These are phyloP conservation scores for Penicillium desertorum DNA, from an alignment of 495 filamentous ascomycete genomes.

Conservation along the genomic window DNA sequence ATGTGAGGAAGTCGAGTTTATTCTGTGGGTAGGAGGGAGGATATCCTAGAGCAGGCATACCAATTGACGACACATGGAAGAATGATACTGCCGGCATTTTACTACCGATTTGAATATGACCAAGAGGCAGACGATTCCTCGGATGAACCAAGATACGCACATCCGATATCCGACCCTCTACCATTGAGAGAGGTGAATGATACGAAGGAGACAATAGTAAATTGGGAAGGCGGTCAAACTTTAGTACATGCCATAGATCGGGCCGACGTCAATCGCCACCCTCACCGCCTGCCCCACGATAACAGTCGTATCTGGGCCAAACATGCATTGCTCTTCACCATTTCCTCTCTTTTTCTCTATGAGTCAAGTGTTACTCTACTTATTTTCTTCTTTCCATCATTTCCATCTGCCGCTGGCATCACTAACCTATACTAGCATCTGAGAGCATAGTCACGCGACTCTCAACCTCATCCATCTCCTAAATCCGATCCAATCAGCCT, in stretches of 20 bases:
- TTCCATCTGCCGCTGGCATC: not conserved
- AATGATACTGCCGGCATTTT: too few relatives aligned
- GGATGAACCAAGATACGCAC: too few relatives aligned
- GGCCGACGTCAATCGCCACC: constrained; percentile 16
- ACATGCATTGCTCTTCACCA: constrained; percentile 10
- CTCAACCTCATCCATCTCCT: constrained; percentile 2
- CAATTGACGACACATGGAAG: too few relatives aligned
- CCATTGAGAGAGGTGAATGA: too few relatives aligned
- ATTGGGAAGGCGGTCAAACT: too few relatives aligned
- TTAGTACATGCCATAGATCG: not conserved
- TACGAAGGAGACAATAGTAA: too few relatives aligned
- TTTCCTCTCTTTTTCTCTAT: constrained; percentile 3
- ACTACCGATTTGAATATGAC: too few relatives aligned
- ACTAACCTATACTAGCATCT: not conserved
- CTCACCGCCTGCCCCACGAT: constrained; percentile 25
- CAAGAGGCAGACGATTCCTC: too few relatives aligned
- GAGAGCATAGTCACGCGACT: constrained; percentile 12
- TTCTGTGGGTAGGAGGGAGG: too few relatives aligned
- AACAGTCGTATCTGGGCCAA: constrained; percentile 19
- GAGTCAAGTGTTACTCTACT: not conserved
- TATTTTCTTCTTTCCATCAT: not conserved
- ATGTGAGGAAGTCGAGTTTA: too few relatives aligned
- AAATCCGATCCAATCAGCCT: constrained; percentile 8
- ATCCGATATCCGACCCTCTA: too few relatives aligned
- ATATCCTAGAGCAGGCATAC: too few relatives aligned